Conservation (phyloP, 116 monocot genomes). For the Posidonia oceanica region DNA sequence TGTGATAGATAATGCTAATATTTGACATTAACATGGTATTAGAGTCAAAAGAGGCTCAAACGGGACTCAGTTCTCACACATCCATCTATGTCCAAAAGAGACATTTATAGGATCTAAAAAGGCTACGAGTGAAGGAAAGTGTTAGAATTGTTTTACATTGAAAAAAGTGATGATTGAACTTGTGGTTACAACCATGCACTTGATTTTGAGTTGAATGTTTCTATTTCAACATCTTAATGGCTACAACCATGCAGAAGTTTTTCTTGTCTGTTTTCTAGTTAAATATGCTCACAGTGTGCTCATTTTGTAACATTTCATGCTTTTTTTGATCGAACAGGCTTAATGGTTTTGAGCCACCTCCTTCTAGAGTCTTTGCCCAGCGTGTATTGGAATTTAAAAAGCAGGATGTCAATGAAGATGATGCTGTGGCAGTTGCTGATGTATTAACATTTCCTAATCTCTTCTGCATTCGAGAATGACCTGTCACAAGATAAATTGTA, state of each 20-base stretch:
- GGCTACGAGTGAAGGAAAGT: no score
- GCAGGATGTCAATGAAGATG: constrained; percentile 67
- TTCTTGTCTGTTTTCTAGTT: not conserved
- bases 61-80: no score
- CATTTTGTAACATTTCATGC: not conserved
- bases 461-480: not conserved
- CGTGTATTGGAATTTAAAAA: constrained; percentile 68
- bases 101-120: no score
- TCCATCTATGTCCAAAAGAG: no score
- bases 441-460: constrained; percentile 20
- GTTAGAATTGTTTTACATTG: no score
- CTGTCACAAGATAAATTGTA: not conserved
- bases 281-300: not conserved
- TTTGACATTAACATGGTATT: no score
- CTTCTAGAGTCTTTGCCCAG: constrained; percentile 79
- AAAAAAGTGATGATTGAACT: no score
- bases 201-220: no score
- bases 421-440: constrained; percentile 86
- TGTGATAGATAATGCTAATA: no score
- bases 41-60: no score
- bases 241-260: not conserved
- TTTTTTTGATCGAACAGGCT: constrained; percentile 23
- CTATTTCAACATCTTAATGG: no score
- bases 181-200: no score
- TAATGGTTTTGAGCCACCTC: constrained; percentile 71